phyloP scores from a whole-genome alignment of 208 protist species.

The Trypanosoma mega region DNA sequence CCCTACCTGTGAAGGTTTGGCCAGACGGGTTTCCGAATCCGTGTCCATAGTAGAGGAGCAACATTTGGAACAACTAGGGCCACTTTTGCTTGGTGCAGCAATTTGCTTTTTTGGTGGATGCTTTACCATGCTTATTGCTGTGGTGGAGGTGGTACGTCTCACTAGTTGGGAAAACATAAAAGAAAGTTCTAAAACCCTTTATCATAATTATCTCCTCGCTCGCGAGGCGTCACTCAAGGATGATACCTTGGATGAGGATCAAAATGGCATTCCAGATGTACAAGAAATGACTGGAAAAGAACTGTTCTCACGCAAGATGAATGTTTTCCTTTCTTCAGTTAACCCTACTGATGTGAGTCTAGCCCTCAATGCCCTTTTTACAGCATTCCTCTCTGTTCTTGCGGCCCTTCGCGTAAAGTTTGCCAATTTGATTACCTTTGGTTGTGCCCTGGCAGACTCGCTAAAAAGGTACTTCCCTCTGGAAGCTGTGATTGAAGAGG shows the following conservation, averaged over 20 bases:
- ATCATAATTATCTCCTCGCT: constrained; percentile 67
- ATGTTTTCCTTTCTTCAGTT: constrained; percentile 56
- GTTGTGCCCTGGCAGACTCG: constrained; percentile 50
- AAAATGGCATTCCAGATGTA: constrained; percentile 55
- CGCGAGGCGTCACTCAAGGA: constrained; percentile 56
- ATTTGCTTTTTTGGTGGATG: constrained; percentile 84
- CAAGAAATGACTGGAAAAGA: constrained; percentile 37
- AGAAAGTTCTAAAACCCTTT: constrained; percentile 33
- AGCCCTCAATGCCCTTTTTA: constrained; percentile 34
- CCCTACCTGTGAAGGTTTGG: constrained; percentile 7
- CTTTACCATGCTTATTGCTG: constrained; percentile 72
- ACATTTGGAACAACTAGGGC: constrained; percentile 36
- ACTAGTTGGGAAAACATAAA: constrained; percentile 66
- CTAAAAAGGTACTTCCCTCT: constrained; percentile 42
- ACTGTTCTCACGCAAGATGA: constrained; percentile 56
- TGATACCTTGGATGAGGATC: constrained; percentile 39
- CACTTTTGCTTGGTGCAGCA: constrained; percentile 57
- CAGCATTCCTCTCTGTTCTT: constrained; percentile 55
- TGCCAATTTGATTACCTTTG: constrained; percentile 59
- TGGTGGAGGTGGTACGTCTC: constrained; percentile 68
- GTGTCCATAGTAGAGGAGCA: constrained; percentile 1
- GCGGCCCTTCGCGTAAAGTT: constrained; percentile 59
- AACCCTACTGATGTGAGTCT: constrained; percentile 49
- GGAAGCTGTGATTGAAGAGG: constrained; percentile 39
- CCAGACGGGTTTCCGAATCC: constrained; percentile 14